Evolutionary conservation across 805 yeast species (phyloP), one percentile per base, ranked within the genome.

Genomic region (Metschnikowia gruessii): DNA sequence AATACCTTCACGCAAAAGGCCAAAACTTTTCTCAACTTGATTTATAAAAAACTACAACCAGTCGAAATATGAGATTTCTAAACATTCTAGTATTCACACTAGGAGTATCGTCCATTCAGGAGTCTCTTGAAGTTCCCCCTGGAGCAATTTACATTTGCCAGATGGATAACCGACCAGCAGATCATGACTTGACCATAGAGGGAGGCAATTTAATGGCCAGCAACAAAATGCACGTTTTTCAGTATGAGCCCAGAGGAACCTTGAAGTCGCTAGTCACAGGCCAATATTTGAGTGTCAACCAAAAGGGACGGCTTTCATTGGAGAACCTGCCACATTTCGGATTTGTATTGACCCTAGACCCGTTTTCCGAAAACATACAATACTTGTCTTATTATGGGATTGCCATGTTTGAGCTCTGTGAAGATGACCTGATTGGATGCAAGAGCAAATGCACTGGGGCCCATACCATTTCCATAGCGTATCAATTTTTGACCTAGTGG

Each of bases 371-470:
- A 10, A 13, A 8, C 16, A 16, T 17, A 10, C n/a, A 29, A 28
- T 29, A 10, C 0, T 29, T 45, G n/a, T 10, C 17, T 3, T 45
- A 45, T 16, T 36, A 40, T 13, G 44, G 48, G 15, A 36, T 35
- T 9, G 34, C 17, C 2, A 21, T 11, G 15, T 45, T 45, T 31
- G 41, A 45, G 34, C 48, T 45, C 18, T 45, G 48, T 31, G 38
- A 29, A 13, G 44, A 45, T 19, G 7, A 13, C 11, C 37, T 40
- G 41, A 36, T 45, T 30, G 48, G 48, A 9, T 40, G 43, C 29
- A 40, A 18, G 33, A 45, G 48, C 26, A 36, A 31, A 5, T 45
- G 48, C n/a, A 17, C 13, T 2, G 41, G 41, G 15, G 22, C 48
- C 8, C 38, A 41, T 13, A 12, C 28, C 11, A 39, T 45, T 29